Evolutionary conservation across 345 rosid species (phyloP).

Genomic region (Sisymbrium irio): DNA sequence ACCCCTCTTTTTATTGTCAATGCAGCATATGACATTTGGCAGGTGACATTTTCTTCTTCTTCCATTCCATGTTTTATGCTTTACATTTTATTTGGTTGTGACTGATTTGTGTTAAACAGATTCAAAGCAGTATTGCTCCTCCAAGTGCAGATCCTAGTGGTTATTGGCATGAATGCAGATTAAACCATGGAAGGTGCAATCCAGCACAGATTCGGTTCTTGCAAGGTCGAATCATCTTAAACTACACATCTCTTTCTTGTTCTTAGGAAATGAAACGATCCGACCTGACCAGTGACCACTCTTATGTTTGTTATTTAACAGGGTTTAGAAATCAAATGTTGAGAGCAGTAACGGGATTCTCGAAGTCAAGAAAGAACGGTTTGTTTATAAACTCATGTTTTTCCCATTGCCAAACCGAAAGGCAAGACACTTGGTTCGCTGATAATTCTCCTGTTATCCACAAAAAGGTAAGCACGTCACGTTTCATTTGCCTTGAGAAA

Average conservation of each 20-base stretch:
- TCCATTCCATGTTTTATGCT: neutral
- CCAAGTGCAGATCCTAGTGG: slow-evolving; percentile 90
- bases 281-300: neutral
- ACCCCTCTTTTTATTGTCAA: slow-evolving; percentile 87
- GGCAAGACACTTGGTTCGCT: slow-evolving; percentile 92
- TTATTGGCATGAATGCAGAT: slow-evolving; percentile 78
- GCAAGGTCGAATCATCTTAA: slow-evolving; percentile 50
- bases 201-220: slow-evolving; percentile 63
- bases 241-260: neutral
- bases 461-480: slow-evolving; percentile 53
- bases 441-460: slow-evolving; percentile 70
- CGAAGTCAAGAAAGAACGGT: slow-evolving; percentile 64
- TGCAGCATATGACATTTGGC: slow-evolving; percentile 97
- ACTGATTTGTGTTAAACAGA: slow-evolving; percentile 41
- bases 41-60: slow-evolving; percentile 45
- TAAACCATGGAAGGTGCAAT: slow-evolving; percentile 74
- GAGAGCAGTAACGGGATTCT: slow-evolving; percentile 53
- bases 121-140: slow-evolving; percentile 90
- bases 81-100: neutral
- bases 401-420: slow-evolving; percentile 94
- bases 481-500: neutral
- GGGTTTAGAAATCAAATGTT: slow-evolving; percentile 89
- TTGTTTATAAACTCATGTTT: slow-evolving; percentile 91
- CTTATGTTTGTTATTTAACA: slow-evolving; percentile 21
- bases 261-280: neutral